Conservation (phyloP, 768 basidiomycete genomes). For the Tylopilus vinaceipallidus region DNA sequence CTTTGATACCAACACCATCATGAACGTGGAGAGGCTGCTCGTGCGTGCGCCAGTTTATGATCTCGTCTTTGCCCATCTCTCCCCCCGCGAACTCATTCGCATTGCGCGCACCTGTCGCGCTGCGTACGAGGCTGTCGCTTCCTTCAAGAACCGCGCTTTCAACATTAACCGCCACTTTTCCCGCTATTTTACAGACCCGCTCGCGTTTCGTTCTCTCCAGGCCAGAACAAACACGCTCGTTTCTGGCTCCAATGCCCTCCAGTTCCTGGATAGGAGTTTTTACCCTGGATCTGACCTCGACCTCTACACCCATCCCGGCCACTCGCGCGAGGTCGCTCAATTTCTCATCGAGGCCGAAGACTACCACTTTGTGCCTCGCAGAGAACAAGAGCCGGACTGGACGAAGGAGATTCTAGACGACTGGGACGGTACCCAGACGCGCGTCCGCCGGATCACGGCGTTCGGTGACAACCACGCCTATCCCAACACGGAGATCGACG, state of each 20-base stretch:
- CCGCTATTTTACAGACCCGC: conserved; percentile 36
- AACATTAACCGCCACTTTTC: conserved; percentile 37
- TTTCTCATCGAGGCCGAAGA: conserved; percentile 35
- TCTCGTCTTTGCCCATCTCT: conserved; percentile 16
- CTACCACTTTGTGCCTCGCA: conserved; percentile 29
- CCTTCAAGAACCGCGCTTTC: conserved; percentile 30
- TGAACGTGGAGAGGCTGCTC: conserved; percentile 12
- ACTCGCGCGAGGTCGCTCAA: conserved; percentile 30
- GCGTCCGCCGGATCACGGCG: background rate
- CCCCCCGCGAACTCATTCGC: conserved; percentile 25
- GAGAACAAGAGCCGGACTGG: conserved; percentile 20
- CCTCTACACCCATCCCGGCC: conserved; percentile 40
- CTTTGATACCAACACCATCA: too few species aligned
- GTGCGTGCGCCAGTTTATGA: conserved; percentile 23
- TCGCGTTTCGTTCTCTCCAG: conserved; percentile 44
- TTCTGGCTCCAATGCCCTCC: conserved; percentile 53
- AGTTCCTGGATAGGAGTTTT: conserved; percentile 45
- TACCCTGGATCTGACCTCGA: conserved; percentile 53
- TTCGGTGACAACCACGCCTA: background rate
- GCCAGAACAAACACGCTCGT: conserved; percentile 43
- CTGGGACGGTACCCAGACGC: conserved; percentile 19
- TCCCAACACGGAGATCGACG: conserved; percentile 2
- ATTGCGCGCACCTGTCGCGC: conserved; percentile 23
- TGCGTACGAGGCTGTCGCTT: conserved; percentile 12
- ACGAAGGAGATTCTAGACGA: background rate